Percentiles rank a stretch among this genome's conserved stretches.
phyloP scores from a whole-genome alignment of 805 yeast species.

The Allodekkera sacchari region DNA sequence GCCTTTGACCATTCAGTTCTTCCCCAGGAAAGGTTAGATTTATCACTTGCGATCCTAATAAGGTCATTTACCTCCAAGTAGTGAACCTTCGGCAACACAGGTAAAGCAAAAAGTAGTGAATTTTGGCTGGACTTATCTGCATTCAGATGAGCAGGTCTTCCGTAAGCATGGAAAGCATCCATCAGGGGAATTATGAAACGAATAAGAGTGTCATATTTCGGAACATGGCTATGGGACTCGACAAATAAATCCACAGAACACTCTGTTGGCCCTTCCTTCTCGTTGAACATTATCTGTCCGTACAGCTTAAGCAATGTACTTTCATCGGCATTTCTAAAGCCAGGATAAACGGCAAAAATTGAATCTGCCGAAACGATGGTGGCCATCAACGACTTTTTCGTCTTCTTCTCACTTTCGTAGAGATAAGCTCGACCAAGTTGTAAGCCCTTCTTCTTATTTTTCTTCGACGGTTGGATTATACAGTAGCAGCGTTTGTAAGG shows the following conservation, averaged over 20 bases:
- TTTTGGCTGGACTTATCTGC: constrained; percentile 62
- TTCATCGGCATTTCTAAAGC: constrained; percentile 71
- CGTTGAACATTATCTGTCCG: constrained; percentile 62
- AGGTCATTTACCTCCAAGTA: constrained; percentile 62
- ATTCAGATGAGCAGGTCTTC: constrained; percentile 67
- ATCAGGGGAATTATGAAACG: constrained; percentile 67
- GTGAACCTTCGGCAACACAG: constrained; percentile 70
- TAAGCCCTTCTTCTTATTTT: constrained; percentile 37
- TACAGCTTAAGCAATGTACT: constrained; percentile 86
- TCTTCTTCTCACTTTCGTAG: constrained; percentile 71
- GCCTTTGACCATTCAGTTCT: constrained; percentile 50
- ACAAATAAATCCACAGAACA: constrained; percentile 77
- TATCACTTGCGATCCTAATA: constrained; percentile 29
- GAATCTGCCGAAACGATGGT: constrained; percentile 60
- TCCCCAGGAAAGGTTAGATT: constrained; percentile 38
- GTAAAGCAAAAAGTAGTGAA: constrained; percentile 73
- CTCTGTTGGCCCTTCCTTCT: constrained; percentile 41
- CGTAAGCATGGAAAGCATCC: constrained; percentile 73
- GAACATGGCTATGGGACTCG: constrained; percentile 72
- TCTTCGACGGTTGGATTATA: constrained; percentile 65
- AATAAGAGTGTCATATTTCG: constrained; percentile 77
- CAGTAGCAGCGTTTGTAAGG: constrained; percentile 96
- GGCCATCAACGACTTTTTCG: constrained; percentile 73
- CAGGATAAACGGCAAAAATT: constrained; percentile 87
- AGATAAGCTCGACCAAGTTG: constrained; percentile 65